Conservation (phyloP, 805 yeast species). For the Diddensiella santjacobensis region DNA sequence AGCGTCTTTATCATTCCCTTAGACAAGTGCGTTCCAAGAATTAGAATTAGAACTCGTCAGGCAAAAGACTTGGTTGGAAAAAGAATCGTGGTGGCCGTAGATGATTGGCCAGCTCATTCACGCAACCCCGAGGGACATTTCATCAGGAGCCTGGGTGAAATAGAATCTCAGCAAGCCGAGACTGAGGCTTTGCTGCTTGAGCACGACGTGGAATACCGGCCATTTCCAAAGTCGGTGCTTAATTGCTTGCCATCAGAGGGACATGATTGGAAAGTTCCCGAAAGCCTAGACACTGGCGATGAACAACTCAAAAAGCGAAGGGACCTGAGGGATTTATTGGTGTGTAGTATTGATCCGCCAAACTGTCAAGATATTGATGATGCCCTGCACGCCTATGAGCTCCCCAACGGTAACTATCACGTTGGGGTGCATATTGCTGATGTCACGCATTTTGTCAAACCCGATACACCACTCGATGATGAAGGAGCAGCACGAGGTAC, state of each 20-base stretch:
- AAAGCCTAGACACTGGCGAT: slow-evolving; percentile 38
- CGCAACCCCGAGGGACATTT: slow-evolving; percentile 93
- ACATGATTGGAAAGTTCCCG: slow-evolving; percentile 87
- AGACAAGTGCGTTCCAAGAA: slow-evolving; percentile 85
- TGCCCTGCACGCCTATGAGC: slow-evolving; percentile 80
- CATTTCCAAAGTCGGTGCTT: slow-evolving; percentile 86
- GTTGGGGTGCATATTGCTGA: slow-evolving; percentile 99
- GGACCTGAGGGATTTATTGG: slow-evolving; percentile 82
- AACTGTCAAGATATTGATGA: slow-evolving; percentile 98
- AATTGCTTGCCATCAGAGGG: slow-evolving; percentile 94
- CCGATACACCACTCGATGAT: slow-evolving; percentile 84
- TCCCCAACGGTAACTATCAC: slow-evolving; percentile 92
- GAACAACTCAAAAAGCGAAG: slow-evolving; percentile 51
- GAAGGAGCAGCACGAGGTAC: slow-evolving; percentile 98
- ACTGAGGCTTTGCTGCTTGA: slow-evolving; percentile 91
- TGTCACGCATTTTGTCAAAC: slow-evolving; percentile 94
- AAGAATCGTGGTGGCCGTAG: slow-evolving; percentile 88
- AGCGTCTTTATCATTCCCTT: slow-evolving; percentile 80
- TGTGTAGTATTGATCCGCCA: slow-evolving; percentile 97
- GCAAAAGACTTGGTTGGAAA: slow-evolving; percentile 79
- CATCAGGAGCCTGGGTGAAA: slow-evolving; percentile 81
- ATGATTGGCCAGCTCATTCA: slow-evolving; percentile 83
- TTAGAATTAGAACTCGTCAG: slow-evolving; percentile 83
- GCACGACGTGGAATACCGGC: slow-evolving; percentile 95
- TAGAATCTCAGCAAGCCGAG: slow-evolving; percentile 91